Percentiles rank a stretch among this genome's conserved stretches.
Conservation (phyloP, 805 yeast genomes). For the Sugiyamaella boreocaroliniensis region DNA sequence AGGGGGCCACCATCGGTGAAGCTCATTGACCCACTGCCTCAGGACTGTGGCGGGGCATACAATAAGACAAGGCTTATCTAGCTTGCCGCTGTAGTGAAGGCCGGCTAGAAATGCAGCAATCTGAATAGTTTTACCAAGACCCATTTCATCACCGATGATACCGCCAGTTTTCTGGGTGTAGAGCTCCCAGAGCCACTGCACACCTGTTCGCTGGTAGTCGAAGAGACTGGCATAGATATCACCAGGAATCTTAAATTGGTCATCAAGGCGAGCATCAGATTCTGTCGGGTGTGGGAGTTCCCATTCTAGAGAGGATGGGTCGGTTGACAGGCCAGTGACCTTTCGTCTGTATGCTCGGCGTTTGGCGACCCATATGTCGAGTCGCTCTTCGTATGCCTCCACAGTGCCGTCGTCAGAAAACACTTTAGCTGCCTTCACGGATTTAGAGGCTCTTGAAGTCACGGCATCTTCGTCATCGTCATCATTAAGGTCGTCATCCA, state of each 20-base stretch:
- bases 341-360: slow-evolving; percentile 42
- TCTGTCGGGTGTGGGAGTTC: slow-evolving; percentile 66
- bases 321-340: slow-evolving; percentile 22
- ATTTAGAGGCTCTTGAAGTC: slow-evolving; percentile 3
- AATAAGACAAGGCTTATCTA: slow-evolving; percentile 71
- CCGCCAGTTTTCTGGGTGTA: slow-evolving; percentile 88
- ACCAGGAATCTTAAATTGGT: slow-evolving; percentile 73
- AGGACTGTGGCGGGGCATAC: slow-evolving; percentile 97
- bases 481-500: slow-evolving; percentile 20
- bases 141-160: slow-evolving; percentile 97
- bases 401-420: slow-evolving; percentile 82
- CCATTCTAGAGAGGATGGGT: slow-evolving; percentile 46
- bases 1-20: slow-evolving; percentile 98
- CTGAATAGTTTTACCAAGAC: slow-evolving; percentile 92
- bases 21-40: slow-evolving; percentile 95
- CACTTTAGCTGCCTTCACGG: background rate
- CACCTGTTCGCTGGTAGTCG: slow-evolving; percentile 93
- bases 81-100: slow-evolving; percentile 68
- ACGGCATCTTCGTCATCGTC: slow-evolving; percentile 22
- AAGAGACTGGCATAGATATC: slow-evolving; percentile 81
- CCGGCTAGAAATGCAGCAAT: slow-evolving; percentile 88
- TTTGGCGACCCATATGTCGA: slow-evolving; percentile 51
- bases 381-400: slow-evolving; percentile 49
- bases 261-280: slow-evolving; percentile 69
- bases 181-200: slow-evolving; percentile 96